These are phyloP conservation scores for Pleurotus platypus DNA, from an alignment of 768 basidiomycete genomes.

Conservation along the genomic window DNA sequence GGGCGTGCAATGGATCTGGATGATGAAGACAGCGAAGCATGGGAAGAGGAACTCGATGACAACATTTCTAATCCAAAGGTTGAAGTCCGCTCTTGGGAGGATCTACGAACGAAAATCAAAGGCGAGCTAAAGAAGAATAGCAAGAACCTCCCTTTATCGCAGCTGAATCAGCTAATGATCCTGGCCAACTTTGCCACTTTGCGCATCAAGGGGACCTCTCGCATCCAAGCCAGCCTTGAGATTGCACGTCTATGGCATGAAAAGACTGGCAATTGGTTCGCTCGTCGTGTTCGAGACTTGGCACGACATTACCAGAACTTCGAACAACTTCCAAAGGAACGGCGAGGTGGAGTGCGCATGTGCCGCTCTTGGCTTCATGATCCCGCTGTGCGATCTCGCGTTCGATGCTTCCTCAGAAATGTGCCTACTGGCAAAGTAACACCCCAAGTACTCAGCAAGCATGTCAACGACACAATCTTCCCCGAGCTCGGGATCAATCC, in stretches of 20 bases:
- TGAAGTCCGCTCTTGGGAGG: conserved; percentile 21
- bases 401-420: conserved; percentile 17
- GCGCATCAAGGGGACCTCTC: conserved; percentile 22
- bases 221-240: conserved; percentile 25
- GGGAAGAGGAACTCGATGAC: conserved; percentile 19
- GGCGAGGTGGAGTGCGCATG: conserved; percentile 17
- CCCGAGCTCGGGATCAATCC: conserved; percentile 24
- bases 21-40: conserved; percentile 12
- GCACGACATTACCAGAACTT: conserved; percentile 11
- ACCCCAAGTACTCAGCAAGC: conserved; percentile 17
- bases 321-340: conserved; percentile 25
- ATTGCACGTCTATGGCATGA: conserved; percentile 38
- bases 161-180: conserved; percentile 28
- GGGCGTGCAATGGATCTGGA: background rate
- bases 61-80: conserved; percentile 1
- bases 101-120: conserved; percentile 25
- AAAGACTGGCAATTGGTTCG: conserved; percentile 22
- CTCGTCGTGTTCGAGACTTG: conserved; percentile 22
- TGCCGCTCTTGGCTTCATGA: conserved; percentile 16
- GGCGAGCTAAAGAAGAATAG: conserved; percentile 22
- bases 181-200: conserved; percentile 32
- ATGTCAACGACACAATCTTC: conserved; percentile 25
- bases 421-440: conserved; percentile 25
- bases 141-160: conserved; percentile 18
- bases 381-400: conserved; percentile 14